Evolutionary conservation across 2,329 filamentous ascomycete genomes (phyloP), one percentile per base, ranked within the genome.

Genomic region (Aureobasidium vineae): DNA sequence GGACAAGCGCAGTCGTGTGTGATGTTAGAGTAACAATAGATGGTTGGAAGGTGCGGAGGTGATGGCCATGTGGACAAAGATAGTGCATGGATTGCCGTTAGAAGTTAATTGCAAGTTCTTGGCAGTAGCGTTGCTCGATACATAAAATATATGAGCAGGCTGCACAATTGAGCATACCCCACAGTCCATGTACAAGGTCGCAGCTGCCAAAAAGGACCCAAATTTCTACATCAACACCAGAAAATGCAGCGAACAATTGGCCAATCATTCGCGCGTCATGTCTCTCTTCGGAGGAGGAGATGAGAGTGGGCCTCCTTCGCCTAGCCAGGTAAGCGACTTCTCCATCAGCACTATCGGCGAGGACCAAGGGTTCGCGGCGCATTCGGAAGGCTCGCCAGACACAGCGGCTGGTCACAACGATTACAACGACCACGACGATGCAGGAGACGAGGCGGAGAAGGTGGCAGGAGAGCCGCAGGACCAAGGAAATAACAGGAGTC

Each of bases 281-380:
- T 64, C 61, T 31, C 61, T 64, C 49, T 64, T 64, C 33, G 61
- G 61, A 23, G 61, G 47, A 43, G 45, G 43, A 23, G 57, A 61
- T 38, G 47, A 45, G 15, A 54, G 61, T 36, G 49, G 61, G 10
- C 36, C 49, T 19, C 36, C 61, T 11, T 64, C 61, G 23, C 61
- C 61, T 13, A 64, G 61, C n/a, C 61, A 64, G 19, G 49, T 19
- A 6, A 64, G 61, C 36, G 61, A 64, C 38, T 53, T 64, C 5
- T 64, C 61, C 36, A 64, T 64, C 61, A 64, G 47, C 28, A 64
- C 47, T 28, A 64, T 64, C 36, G 61, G 26, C 36, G 61, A 54
- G 5, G 36, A 54, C 21, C 36, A 23, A 43, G 8, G 7, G 19
- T 38, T 21, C 10, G 16, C 19, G 36, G 45, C 59, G 43, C 59